Base-by-base conservation (phyloP, 2,329 filamentous ascomycete species). In the Pseudogymnoascus sp. region DNA sequence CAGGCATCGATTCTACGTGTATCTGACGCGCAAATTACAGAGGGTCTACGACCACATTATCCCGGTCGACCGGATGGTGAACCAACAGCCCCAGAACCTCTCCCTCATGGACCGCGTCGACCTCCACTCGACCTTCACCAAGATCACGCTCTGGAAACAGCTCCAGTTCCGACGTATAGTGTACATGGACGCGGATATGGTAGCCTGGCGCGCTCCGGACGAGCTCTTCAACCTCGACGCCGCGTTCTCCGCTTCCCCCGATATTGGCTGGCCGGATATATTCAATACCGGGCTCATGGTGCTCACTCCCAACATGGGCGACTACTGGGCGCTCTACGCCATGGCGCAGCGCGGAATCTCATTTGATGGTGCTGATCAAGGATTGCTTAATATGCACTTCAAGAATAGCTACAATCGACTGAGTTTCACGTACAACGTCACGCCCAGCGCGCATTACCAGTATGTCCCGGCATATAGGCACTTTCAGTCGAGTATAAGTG, bases 261-360 rank as follows among this genome's bases (percentile, higher is more conserved):
- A 99, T 74, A 92, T 97, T 69, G 94, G 94, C 68, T 99, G 94
- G 94, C 94, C 94, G 35, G 94, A 99, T 76, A 84, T 92, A 64
- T 97, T 97, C 85, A 99, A 99, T 76, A 92, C 89, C n/a, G 94
- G 94, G 70, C 86, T 99, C 69, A 95, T 99, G 91, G 91, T 92
- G 36, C 76, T 99, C 64, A 87, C 82, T 13, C 94, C 94, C 35
- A 88, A 93, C 75, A 80, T 92, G 82, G 88, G 87, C 62, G 92
- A 96, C 67, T 97, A 92, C 75, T 87, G 91, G 76, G 89, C 90
- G 42, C 81, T 99, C 72, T 80, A 86, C 66, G 90, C 89, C 65
- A 86, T 97, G 80, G 92, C 94, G 27, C 84, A 92, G 68, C 82
- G 87, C 61, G 92, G 92, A 27, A 89, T 93, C 72, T 97, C 92